A percentile compares a stretch with the other conserved stretches of the same genome.
Evolutionary conservation across 2,329 filamentous ascomycete genomes (phyloP).

Genomic region (Rutstroemia sp.): DNA sequence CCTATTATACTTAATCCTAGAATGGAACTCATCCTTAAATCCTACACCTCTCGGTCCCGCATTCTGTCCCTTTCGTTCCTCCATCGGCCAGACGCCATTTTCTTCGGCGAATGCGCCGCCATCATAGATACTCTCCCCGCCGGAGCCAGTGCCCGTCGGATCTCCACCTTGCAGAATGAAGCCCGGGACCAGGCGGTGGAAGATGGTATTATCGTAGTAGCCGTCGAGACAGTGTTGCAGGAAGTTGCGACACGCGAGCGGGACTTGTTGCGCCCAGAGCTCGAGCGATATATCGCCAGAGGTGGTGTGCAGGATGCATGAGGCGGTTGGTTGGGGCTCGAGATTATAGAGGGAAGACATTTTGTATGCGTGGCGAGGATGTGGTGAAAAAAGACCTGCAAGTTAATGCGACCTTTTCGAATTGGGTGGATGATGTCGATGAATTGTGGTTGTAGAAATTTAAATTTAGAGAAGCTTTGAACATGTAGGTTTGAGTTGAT

Average conservation of each 20-base stretch:
- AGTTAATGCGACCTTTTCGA: conserved; percentile 19
- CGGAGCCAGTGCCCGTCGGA: conserved; percentile 84
- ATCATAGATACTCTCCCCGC: conserved; percentile 88
- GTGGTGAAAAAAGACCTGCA: conserved; percentile 11
- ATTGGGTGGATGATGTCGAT: not conserved
- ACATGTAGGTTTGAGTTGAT: too few relatives aligned
- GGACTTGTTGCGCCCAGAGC: conserved; percentile 91
- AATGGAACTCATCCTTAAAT: conserved; percentile 84
- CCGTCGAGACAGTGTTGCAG: conserved; percentile 90
- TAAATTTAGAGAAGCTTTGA: not conserved
- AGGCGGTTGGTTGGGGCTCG: conserved; percentile 89
- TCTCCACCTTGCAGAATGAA: conserved; percentile 96
- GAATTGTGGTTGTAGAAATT: not conserved
- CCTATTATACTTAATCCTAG: conserved; percentile 84
- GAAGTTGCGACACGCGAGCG: conserved; percentile 89
- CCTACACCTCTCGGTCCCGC: conserved; percentile 51
- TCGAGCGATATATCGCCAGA: conserved; percentile 84
- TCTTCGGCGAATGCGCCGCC: conserved; percentile 58
- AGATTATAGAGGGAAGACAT: conserved; percentile 94
- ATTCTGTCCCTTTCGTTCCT: conserved; percentile 54
- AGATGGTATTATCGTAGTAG: conserved; percentile 90
- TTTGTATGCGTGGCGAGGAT: conserved; percentile 5
- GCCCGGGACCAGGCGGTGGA: conserved; percentile 84
- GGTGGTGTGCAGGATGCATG: conserved; percentile 84
- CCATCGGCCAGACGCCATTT: conserved; percentile 44